A percentile compares a stretch with the other conserved stretches of the same genome.
phyloP scores from a whole-genome alignment of 73 alveolate genomes.

The Paramecium octaurelia region DNA sequence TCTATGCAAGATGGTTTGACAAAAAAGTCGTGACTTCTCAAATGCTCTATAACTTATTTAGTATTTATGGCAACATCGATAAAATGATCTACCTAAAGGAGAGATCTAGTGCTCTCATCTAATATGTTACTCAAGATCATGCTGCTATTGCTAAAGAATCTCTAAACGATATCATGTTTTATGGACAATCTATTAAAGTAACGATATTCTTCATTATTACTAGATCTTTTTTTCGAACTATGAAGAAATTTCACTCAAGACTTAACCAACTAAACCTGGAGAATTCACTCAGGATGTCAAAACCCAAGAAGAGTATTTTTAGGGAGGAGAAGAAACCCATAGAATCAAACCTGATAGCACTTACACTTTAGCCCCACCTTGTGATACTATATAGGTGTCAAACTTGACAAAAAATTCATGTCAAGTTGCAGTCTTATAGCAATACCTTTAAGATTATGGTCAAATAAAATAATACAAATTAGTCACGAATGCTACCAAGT shows the following conservation, averaged over 20 bases:
- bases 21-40: constrained; percentile 37
- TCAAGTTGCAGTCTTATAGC: not conserved
- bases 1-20: constrained; percentile 64
- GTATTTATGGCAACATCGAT: constrained; percentile 53
- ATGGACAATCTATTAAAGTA: constrained; percentile 57
- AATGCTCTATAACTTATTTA: constrained; percentile 56
- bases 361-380: constrained; percentile 37
- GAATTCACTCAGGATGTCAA: not conserved
- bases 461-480: not conserved
- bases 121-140: constrained; percentile 49
- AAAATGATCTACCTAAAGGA: constrained; percentile 52
- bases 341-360: constrained; percentile 41
- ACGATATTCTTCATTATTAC: not conserved
- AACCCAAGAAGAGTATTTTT: constrained; percentile 27
- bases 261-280: constrained; percentile 1
- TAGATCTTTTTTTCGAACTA: not conserved
- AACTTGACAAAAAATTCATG: constrained; percentile 5
- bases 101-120: constrained; percentile 49
- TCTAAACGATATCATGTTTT: constrained; percentile 54
- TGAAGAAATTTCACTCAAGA: not conserved
- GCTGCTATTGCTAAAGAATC: constrained; percentile 61
- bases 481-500: constrained; percentile 15
- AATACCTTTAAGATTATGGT: constrained; percentile 16
- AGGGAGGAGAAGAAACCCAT: constrained; percentile 38
- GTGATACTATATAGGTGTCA: constrained; percentile 26